These are phyloP conservation scores for Leucaena leucocephala DNA, from an alignment of 306 rosid species.

Conservation along the genomic window DNA sequence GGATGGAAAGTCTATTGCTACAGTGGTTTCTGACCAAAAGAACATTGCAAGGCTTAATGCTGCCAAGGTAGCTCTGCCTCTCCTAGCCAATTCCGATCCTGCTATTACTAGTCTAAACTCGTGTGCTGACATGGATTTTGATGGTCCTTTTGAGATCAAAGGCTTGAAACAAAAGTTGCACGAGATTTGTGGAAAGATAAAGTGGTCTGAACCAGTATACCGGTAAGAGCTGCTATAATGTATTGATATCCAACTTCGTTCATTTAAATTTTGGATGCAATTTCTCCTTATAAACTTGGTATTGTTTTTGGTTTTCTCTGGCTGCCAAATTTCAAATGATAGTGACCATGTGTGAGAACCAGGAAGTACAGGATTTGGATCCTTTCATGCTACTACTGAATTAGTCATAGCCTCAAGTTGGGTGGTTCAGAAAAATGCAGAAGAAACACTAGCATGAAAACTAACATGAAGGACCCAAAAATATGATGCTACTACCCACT, in stretches of 20 bases:
- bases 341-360: too few relatives aligned
- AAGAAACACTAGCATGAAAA: neutral
- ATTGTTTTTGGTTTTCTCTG: constrained; percentile 6
- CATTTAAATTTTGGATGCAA: neutral
- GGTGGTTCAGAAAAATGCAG: neutral
- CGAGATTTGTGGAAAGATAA: constrained; percentile 57
- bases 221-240: constrained; percentile 41
- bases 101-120: neutral
- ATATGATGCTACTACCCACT: too few relatives aligned
- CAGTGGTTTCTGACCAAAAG: constrained; percentile 63
- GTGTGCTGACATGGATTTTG: constrained; percentile 2
- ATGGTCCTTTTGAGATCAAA: constrained; percentile 51
- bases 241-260: neutral
- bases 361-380: neutral
- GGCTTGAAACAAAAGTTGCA: constrained; percentile 61
- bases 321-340: constrained; percentile 1
- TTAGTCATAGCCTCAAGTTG: neutral
- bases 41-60: constrained; percentile 71
- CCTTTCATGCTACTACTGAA: neutral
- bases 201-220: constrained; percentile 66
- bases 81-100: constrained; percentile 36
- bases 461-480: neutral
- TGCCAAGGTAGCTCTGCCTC: constrained; percentile 61
- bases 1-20: constrained; percentile 56
- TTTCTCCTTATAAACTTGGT: neutral